These are phyloP conservation scores for Trametes elegans DNA, from an alignment of 768 basidiomycete genomes.

Conservation along the genomic window DNA sequence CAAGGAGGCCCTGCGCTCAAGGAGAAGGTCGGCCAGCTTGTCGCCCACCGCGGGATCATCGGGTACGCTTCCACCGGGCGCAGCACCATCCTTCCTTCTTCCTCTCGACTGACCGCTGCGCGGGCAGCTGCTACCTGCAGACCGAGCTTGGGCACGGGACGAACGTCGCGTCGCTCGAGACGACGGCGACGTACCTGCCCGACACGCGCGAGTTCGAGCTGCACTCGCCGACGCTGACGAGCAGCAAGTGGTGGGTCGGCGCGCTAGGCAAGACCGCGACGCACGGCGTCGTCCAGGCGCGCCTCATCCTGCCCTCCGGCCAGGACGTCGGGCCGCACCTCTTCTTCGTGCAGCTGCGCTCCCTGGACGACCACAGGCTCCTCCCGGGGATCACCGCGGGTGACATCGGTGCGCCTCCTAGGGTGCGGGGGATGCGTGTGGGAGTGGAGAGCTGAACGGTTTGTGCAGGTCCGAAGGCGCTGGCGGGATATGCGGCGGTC, in stretches of 20 bases:
- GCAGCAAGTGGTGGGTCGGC: conserved; percentile 84
- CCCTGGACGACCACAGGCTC: conserved; percentile 56
- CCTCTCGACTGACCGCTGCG: neutral
- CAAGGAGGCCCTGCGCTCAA: conserved; percentile 59
- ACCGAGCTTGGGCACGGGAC: conserved; percentile 81
- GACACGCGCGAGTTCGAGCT: conserved; percentile 69
- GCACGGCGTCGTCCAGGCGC: conserved; percentile 75
- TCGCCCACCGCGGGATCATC: conserved; percentile 55
- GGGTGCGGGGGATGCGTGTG: neutral
- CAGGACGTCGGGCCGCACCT: conserved; percentile 69
- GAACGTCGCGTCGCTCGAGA: conserved; percentile 67
- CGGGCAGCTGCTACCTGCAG: conserved; percentile 62
- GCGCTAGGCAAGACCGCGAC: conserved; percentile 69
- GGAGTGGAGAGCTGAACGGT: neutral
- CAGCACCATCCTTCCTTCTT: neutral
- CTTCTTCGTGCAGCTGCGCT: conserved; percentile 70
- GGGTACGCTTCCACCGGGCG: conserved; percentile 32
- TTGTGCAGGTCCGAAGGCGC: conserved; percentile 54
- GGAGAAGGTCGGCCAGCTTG: conserved; percentile 48
- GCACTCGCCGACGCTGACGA: conserved; percentile 71
- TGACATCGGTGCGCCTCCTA: conserved; percentile 56
- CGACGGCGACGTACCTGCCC: conserved; percentile 73
- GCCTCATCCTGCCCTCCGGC: conserved; percentile 60
- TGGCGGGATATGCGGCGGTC: conserved; percentile 44
- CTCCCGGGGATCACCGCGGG: conserved; percentile 64